Percentiles rank a stretch among this genome's conserved stretches.
phyloP scores from a whole-genome alignment of 75 land plant species.

The Ceratopteris richardii region DNA sequence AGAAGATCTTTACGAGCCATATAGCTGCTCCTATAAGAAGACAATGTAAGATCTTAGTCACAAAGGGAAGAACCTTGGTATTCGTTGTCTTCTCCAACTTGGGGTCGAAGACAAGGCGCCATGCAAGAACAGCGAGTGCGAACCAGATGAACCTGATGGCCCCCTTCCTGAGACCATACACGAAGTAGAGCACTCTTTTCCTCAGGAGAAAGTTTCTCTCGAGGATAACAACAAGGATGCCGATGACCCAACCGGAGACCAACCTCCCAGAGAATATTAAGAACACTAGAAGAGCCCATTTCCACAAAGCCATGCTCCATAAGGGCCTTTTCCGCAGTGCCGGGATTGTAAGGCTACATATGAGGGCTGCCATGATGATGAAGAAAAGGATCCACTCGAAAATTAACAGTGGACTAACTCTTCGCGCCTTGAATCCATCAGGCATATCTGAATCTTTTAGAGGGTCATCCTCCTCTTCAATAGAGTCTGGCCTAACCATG shows the following conservation, averaged over 20 bases:
- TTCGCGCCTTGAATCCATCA: slow-evolving; percentile 18
- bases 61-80: slow-evolving; percentile 26
- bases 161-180: slow-evolving; percentile 53
- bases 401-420: slow-evolving; percentile 15
- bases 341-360: slow-evolving; percentile 33
- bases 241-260: slow-evolving; percentile 53
- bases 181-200: slow-evolving; percentile 70
- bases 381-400: slow-evolving; percentile 45
- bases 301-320: slow-evolving; percentile 67
- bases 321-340: slow-evolving; percentile 13
- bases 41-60: slow-evolving; percentile 41
- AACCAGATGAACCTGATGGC: slow-evolving; percentile 34
- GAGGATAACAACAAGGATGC: slow-evolving; percentile 42
- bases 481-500: slow-evolving; percentile 9
- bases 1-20: slow-evolving; percentile 54
- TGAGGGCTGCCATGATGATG: slow-evolving; percentile 33
- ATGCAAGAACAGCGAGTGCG: slow-evolving; percentile 28
- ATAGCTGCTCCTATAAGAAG: slow-evolving; percentile 50
- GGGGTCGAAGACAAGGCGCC: slow-evolving; percentile 45
- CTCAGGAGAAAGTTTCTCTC: slow-evolving; percentile 55
- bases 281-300: slow-evolving; percentile 64
- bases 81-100: slow-evolving; percentile 20
- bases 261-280: slow-evolving; percentile 69
- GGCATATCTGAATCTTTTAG: slow-evolving; percentile 30
- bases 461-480: slow-evolving; percentile 45